Base-by-base conservation (phyloP, 352 stramenopile species). In the Phytopythium delawarense region DNA sequence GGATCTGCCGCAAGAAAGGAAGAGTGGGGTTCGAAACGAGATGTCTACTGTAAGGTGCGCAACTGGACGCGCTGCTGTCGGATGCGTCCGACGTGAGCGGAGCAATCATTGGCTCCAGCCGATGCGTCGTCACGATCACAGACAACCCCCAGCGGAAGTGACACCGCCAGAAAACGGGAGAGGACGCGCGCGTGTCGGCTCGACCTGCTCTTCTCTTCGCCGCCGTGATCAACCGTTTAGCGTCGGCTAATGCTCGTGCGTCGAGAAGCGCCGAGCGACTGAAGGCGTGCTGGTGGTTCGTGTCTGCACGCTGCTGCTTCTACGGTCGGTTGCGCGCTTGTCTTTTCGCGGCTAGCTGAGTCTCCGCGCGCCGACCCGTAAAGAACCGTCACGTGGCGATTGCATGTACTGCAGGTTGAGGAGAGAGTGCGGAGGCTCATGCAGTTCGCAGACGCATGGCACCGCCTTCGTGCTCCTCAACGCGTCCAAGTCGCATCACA, bases 31-130 rank as follows among this genome's bases (percentile, higher is more conserved):
- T 45, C 40, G 40, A 45, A 45, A 6, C 1, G 45, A 28, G 21
- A 20, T 51, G 45, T 18, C 45, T 51, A 51, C 45, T 51, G 45
- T 51, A 51, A 51, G 45, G 21, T 32, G 5, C 51, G 32, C 30
- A 11, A 57, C 20, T 28, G 32, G 25, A 8, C 25, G 48, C 28
- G 34, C 16, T 20, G 40, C 40, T 45, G 40, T 18, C 18, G 4
- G 5, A 21, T n/a, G 50, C 50, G 50, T 55, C 49, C 25, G 49
- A 34, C 25, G 4, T 25, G 12, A n/a, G 11, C 12, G 20, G 51
- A 37, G 51, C 30, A 57, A 57, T 57, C 51, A 57, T 57, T 57
- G 51, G 51, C 30, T 20, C 30, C 15, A 56, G 1, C 30, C 20
- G 16, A 18, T 18, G 25, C 51, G 20, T 11, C 32, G 51, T 30